A percentile compares a stretch with the other conserved stretches of the same genome.
These are phyloP conservation scores for Xylariales sp. DNA, from an alignment of 2,329 filamentous ascomycete genomes.

Conservation along the genomic window DNA sequence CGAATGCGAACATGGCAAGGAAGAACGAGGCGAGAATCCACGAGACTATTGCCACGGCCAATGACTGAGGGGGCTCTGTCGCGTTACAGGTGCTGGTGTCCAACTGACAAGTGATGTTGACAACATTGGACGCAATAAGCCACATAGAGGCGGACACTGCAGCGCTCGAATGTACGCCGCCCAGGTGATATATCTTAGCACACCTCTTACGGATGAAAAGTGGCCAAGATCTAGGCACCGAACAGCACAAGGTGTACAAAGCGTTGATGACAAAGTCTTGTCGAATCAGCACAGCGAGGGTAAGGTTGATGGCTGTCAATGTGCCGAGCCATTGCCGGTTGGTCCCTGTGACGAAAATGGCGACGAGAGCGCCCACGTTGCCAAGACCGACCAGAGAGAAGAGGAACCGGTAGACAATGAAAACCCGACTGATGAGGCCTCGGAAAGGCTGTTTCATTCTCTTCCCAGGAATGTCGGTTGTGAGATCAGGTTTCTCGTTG, in stretches of 20 bases:
- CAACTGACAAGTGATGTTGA: slow-evolving; percentile 14
- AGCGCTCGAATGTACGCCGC: slow-evolving; percentile 46
- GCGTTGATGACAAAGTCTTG: slow-evolving; percentile 50
- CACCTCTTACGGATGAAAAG: slow-evolving; percentile 42
- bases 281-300: slow-evolving; percentile 45
- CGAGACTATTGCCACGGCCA: slow-evolving; percentile 43
- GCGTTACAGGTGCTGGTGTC: slow-evolving; percentile 9
- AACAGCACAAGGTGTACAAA: slow-evolving; percentile 42
- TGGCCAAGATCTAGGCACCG: slow-evolving; percentile 39
- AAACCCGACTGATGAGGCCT: slow-evolving; percentile 38
- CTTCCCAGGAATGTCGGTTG: slow-evolving; percentile 11
- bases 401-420: slow-evolving; percentile 52
- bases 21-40: slow-evolving; percentile 55
- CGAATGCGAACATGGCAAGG: slow-evolving; percentile 52
- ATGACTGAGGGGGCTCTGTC: slow-evolving; percentile 25
- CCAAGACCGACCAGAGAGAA: slow-evolving; percentile 48
- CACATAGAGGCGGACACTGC: slow-evolving; percentile 43
- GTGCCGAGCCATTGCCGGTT: slow-evolving; percentile 33
- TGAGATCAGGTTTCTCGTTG: slow-evolving; percentile 12
- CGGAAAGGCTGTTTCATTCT: slow-evolving; percentile 23
- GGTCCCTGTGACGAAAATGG: slow-evolving; percentile 31
- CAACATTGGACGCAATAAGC: slow-evolving; percentile 33
- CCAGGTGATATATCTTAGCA: slow-evolving; percentile 49
- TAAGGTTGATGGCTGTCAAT: slow-evolving; percentile 44
- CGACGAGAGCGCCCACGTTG: slow-evolving; percentile 44